These are phyloP conservation scores for Akanthomyces muscarius DNA, from an alignment of 2,329 filamentous ascomycete genomes.

Conservation along the genomic window DNA sequence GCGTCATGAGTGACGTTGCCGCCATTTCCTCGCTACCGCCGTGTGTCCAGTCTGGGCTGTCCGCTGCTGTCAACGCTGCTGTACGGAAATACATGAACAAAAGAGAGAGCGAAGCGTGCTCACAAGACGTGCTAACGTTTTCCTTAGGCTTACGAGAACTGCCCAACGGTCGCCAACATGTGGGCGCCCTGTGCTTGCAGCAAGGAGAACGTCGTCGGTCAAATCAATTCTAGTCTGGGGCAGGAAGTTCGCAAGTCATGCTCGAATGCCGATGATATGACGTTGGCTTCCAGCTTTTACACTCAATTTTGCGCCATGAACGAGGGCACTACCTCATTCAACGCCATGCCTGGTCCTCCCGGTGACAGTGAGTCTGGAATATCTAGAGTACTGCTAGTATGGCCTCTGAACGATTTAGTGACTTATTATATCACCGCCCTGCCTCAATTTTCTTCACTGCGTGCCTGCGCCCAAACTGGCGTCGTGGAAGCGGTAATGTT, in stretches of 20 bases:
- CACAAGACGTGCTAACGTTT: no score
- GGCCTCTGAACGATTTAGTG: constrained; percentile 27
- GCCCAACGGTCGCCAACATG: constrained; percentile 31
- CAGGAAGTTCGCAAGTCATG: constrained; percentile 37
- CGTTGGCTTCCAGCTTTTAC: constrained; percentile 43
- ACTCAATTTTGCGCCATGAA: constrained; percentile 44
- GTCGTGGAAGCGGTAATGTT: constrained; percentile 23
- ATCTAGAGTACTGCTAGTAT: neutral
- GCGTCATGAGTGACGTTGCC: constrained; percentile 43
- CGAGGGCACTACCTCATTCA: constrained; percentile 41
- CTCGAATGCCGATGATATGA: constrained; percentile 36
- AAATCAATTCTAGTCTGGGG: constrained; percentile 41
- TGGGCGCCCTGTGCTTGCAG: constrained; percentile 44
- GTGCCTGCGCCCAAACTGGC: constrained; percentile 37
- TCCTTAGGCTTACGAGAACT: constrained; percentile 28
- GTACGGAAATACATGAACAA: neutral
- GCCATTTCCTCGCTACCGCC: constrained; percentile 21
- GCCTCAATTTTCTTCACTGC: constrained; percentile 36
- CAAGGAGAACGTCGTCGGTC: constrained; percentile 33
- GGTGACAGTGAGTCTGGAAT: constrained; percentile 38
- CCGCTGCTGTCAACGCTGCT: constrained; percentile 29
- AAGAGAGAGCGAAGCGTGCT: no score
- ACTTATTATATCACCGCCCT: constrained; percentile 47
- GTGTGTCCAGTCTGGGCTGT: constrained; percentile 29
- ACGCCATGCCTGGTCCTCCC: constrained; percentile 38